These are phyloP conservation scores for Nissolia schottii DNA, from an alignment of 306 rosid species.

Conservation along the genomic window DNA sequence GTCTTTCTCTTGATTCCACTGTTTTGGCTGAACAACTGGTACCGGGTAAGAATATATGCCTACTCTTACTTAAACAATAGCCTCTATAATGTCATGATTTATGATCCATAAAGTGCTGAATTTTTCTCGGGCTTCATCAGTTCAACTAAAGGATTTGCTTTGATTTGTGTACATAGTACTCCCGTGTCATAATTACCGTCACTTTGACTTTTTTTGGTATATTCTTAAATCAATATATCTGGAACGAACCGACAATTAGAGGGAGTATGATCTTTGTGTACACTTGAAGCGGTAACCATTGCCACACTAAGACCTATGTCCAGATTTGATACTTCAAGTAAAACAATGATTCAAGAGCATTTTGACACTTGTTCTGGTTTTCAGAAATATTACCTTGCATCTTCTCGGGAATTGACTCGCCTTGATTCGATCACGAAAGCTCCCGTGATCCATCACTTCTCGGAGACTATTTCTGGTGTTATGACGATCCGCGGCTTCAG, in stretches of 20 bases:
- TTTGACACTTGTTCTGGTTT: constrained; percentile 20
- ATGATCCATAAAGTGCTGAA: not conserved
- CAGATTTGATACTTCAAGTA: not conserved
- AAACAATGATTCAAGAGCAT: not conserved
- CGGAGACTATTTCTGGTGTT: constrained; percentile 80
- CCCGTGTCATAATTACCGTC: too few relatives aligned
- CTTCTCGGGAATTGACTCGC: constrained; percentile 82
- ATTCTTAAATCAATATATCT: too few relatives aligned
- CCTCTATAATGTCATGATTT: constrained; percentile 1
- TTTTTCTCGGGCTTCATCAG: too few relatives aligned
- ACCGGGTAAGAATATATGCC: constrained; percentile 56
- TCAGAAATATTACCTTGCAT: constrained; percentile 68
- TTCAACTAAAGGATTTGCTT: not conserved
- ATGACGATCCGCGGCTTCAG: constrained; percentile 77
- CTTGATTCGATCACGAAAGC: constrained; percentile 88
- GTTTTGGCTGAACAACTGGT: constrained; percentile 67
- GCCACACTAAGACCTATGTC: not conserved
- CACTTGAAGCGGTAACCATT: not conserved
- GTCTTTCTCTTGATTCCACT: constrained; percentile 73
- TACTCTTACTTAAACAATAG: not conserved
- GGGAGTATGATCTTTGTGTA: not conserved
- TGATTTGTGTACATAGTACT: not conserved
- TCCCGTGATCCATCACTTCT: constrained; percentile 85
- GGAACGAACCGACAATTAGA: too few relatives aligned
- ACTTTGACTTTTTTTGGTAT: too few relatives aligned